A percentile compares a stretch with the other conserved stretches of the same genome.
Conservation (phyloP, 257 asterid genomes). For the Ehretia macrophylla region DNA sequence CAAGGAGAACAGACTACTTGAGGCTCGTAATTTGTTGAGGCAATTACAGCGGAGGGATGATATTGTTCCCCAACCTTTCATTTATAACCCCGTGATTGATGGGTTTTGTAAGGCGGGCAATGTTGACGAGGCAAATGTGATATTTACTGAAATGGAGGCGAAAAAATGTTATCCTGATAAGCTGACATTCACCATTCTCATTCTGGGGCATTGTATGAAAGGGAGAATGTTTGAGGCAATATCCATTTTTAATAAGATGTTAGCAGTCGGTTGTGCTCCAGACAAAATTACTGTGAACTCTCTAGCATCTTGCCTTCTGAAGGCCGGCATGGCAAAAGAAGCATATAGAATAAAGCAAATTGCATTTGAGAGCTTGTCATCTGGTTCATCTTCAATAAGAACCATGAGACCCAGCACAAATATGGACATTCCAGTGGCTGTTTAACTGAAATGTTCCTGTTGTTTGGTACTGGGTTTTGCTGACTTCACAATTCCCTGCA, state of each 20-base stretch:
- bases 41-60: slow-evolving; percentile 51
- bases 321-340: slow-evolving; percentile 81
- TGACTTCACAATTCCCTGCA: no score
- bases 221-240: slow-evolving; percentile 84
- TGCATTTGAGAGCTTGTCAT: slow-evolving; percentile 22
- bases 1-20: slow-evolving; percentile 64
- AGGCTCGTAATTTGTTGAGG: slow-evolving; percentile 63
- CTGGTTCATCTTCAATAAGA: slow-evolving; percentile 34
- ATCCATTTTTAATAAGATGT: slow-evolving; percentile 60
- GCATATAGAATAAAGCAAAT: slow-evolving; percentile 58
- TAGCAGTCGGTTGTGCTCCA: slow-evolving; percentile 62
- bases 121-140: slow-evolving; percentile 68
- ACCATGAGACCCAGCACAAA: slow-evolving; percentile 24
- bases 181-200: slow-evolving; percentile 82
- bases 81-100: slow-evolving; percentile 90
- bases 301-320: slow-evolving; percentile 62
- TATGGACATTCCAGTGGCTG: slow-evolving; percentile 57
- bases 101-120: slow-evolving; percentile 85
- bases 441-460: slow-evolving; percentile 21
- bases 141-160: slow-evolving; percentile 73
- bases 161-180: slow-evolving; percentile 77
- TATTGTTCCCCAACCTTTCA: slow-evolving; percentile 61
- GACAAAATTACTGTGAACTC: slow-evolving; percentile 52
- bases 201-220: slow-evolving; percentile 95
- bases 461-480: no score